Base-by-base conservation (phyloP, 2,329 filamentous ascomycete species). In the Pseudocercospora fuligena region DNA sequence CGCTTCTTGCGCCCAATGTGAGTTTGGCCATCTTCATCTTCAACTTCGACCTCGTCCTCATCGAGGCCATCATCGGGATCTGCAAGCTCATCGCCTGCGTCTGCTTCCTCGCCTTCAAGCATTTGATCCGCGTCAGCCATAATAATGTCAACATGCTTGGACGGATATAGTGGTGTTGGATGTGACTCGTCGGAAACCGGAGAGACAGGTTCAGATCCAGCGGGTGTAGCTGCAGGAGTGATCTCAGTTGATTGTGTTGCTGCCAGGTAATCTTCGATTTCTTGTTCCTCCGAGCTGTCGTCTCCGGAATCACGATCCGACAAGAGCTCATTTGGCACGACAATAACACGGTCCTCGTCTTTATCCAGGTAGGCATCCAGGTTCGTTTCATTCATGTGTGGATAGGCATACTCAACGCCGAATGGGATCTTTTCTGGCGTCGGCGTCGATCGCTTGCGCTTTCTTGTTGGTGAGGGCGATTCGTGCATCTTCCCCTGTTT, bases 381-480 rank as follows among this genome's bases (percentile, higher is more conserved):
- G 21, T 57, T 47, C 14, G 46, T 56, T 47, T 49, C 19, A 7
- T 27, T 14, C 47, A 36, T 27, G 29, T 40, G 43, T 53, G 60
- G 54, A 27, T 23, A 58, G 56, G 56, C 29, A 56, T 36, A 61
- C n/a, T 53, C 60, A 49, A 56, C 16, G 54, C 27, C 65, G 61
- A 63, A 61, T 1, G 66, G 51, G n/a, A 66, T 62, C 27, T 58
- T 47, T 19, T 69, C 66, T 58, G 70, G 68, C 60, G 72, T 68
- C n/a, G 63, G 61, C 19, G 67, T 69, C 53, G 71, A 70, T 60
- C 74, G 67, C 47, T 76, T 76, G 16, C 74, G 66, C 61, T 76
- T 76, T 43, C 73, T 69, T 16, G 70, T 68, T 16, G 70, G 72
- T 23, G 72, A 73, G 12, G 66, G 58, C 6, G 69, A 60, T 16